Evolutionary conservation across 2,329 filamentous ascomycete species (phyloP).

Genomic region (Gyromitra esculenta): DNA sequence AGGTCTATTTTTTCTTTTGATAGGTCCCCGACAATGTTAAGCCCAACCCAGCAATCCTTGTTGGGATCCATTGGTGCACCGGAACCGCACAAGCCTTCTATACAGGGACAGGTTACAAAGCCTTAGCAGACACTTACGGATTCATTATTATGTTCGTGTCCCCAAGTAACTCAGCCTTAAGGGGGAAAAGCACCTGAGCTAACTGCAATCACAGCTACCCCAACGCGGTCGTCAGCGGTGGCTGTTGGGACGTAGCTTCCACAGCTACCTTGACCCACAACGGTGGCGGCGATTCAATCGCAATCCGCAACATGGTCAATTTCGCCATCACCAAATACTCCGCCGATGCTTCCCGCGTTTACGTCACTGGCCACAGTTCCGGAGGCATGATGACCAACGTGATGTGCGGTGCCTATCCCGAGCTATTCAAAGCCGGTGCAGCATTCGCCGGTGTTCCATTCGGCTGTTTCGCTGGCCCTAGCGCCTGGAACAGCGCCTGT

Average conservation of each 20-base stretch:
- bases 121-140: constrained; percentile 66
- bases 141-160: constrained; percentile 71
- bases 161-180: constrained; percentile 46
- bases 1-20: background rate
- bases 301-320: constrained; percentile 70
- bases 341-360: constrained; percentile 66
- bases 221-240: constrained; percentile 61
- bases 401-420: constrained; percentile 66
- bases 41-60: constrained; percentile 65
- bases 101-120: constrained; percentile 66
- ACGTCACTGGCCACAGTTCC: constrained; percentile 66
- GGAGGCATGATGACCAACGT: constrained; percentile 68
- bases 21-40: constrained; percentile 62
- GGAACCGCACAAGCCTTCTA: constrained; percentile 66
- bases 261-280: constrained; percentile 67
- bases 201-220: constrained; percentile 61
- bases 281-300: constrained; percentile 68
- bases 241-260: constrained; percentile 71
- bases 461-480: constrained; percentile 65
- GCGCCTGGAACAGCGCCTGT: constrained; percentile 67
- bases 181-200: background rate
- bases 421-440: constrained; percentile 66
- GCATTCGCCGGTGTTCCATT: constrained; percentile 67
- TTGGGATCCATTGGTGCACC: constrained; percentile 69
- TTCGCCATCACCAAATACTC: constrained; percentile 67